Evolutionary conservation across 768 basidiomycete genomes (phyloP).

Genomic region (Porphyrellus cyaneotinctus): DNA sequence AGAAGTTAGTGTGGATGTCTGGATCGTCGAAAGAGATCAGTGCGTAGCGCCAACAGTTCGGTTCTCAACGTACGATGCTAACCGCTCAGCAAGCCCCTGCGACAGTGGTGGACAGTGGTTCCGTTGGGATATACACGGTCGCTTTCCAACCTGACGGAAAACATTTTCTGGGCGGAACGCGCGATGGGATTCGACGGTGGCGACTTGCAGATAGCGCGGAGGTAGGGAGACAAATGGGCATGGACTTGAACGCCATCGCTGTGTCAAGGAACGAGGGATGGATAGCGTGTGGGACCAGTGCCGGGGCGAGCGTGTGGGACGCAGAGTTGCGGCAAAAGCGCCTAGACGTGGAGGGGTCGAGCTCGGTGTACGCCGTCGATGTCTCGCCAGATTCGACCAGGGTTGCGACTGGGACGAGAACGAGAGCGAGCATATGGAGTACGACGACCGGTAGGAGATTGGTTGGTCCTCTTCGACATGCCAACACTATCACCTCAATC

Average conservation of each 20-base stretch:
- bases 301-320: not conserved
- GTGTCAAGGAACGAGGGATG: not conserved
- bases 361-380: not conserved
- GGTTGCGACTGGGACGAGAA: not conserved
- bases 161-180: not conserved
- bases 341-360: not conserved
- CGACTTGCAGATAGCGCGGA: not conserved
- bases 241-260: not conserved
- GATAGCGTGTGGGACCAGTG: not conserved
- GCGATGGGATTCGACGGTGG: not conserved
- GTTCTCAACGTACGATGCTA: not conserved
- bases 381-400: not conserved
- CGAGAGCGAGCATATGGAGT: not conserved
- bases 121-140: not conserved
- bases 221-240: not conserved
- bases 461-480: not conserved
- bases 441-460: not conserved
- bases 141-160: constrained; percentile 1
- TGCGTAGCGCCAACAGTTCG: no score
- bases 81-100: not conserved
- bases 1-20: not conserved
- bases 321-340: not conserved
- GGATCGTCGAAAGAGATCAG: no score
- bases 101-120: not conserved
- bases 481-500: not conserved